phyloP scores from a whole-genome alignment of 2,329 filamentous ascomycete species.

The Penicillium sp. region DNA sequence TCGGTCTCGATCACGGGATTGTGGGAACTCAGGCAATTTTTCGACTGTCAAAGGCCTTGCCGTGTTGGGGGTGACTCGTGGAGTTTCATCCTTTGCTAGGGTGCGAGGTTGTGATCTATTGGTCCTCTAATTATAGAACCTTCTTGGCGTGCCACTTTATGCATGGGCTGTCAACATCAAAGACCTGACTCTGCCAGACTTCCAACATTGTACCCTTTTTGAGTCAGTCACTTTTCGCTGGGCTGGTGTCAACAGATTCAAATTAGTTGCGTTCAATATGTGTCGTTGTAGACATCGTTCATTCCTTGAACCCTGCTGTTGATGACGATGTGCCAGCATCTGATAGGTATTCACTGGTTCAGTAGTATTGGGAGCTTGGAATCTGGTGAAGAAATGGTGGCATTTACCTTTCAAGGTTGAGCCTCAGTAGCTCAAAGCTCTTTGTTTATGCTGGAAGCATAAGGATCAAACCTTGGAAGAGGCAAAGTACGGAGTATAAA shows the following conservation, averaged over 20 bases:
- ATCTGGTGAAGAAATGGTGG: no score
- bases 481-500: no score
- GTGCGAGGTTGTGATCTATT: background rate
- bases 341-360: no score
- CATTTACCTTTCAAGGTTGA: no score
- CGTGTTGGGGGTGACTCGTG: background rate
- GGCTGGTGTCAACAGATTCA: background rate
- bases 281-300: background rate
- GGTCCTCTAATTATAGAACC: constrained; percentile 2
- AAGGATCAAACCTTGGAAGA: no score
- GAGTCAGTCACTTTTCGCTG: background rate
- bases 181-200: background rate
- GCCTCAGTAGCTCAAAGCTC: no score
- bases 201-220: background rate
- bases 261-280: background rate
- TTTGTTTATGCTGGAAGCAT: no score
- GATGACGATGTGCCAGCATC: no score
- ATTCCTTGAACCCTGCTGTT: background rate
- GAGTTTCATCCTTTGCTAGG: constrained; percentile 1
- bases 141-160: background rate
- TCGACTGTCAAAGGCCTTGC: background rate
- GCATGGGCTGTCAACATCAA: background rate
- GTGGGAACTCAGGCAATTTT: background rate
- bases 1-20: background rate
- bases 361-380: no score